Evolutionary conservation across 768 basidiomycete species (phyloP), one percentile per base, ranked within the genome.

Genomic region (Amylocystis lapponica): DNA sequence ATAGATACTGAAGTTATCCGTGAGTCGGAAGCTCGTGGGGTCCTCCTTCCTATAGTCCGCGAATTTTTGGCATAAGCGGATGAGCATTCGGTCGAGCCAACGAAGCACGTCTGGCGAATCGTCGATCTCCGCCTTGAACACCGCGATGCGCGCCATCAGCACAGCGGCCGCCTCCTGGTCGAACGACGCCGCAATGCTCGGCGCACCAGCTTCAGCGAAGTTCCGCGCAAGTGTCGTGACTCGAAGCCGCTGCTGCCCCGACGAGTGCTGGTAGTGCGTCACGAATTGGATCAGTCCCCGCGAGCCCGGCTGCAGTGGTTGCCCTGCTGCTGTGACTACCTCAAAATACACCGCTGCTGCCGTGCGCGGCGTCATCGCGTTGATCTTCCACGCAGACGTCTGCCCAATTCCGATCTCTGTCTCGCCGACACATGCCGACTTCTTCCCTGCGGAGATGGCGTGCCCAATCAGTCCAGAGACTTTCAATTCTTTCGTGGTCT

Each of bases 31-130:
- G 60, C 86, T 91, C 27, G 82, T 77, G 9, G 96, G 88, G 60
- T 98, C 96, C 65, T 98, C 96, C 70, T 98, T 98, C 56, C 94
- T 72, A 60, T 98, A 99, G 60, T 97, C 94, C 37, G 96, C 96
- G 58, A 98, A 98, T 71, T 98, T 99, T 71, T 98, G 96, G 68
- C 96, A 99, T 21, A 98, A 68, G 9, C 96, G 81, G 59, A 98
- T 98, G 45, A 99, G 76, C 96, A 99, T 99, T 45, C 96, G 76
- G 69, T 99, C 96, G 47, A 99, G 68, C 96, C 96, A 98, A 48
- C 96, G 69, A 40, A 99, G 69, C 25, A 98, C 95, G 60, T 99
- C 96, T 0, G 96, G 93, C 4, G 84, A 86, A 62, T 98, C 95
- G 58, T 99, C 96, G 50, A 98, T 92, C 67, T 98, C 96, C 20